Evolutionary conservation across 2,329 filamentous ascomycete genomes (phyloP).

Genomic region (Sporothrix inflata): DNA sequence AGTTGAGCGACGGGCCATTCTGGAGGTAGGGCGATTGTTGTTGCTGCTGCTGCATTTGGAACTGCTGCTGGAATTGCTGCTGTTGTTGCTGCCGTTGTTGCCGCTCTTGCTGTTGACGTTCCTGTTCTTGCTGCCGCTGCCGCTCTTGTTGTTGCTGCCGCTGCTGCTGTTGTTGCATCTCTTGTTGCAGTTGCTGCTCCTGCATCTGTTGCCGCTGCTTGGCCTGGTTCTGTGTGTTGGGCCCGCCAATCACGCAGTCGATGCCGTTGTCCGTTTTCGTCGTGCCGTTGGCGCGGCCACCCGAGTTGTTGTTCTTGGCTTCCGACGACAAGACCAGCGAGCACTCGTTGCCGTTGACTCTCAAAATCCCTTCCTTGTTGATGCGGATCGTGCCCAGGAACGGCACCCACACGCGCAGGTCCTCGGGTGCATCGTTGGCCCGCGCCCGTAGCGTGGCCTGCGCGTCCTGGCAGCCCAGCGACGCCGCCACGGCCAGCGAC

Average conservation of each 20-base stretch:
- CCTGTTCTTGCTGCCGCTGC: not conserved
- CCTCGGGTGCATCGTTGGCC: not conserved
- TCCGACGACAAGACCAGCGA: not conserved
- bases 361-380: conserved; percentile 28
- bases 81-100: not conserved
- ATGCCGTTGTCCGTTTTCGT: not conserved
- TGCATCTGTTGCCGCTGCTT: not conserved
- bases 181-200: not conserved
- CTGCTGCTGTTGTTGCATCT: not conserved
- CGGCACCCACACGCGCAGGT: conserved; percentile 46
- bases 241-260: not conserved
- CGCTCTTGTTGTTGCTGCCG: not conserved
- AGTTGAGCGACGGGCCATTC: not conserved
- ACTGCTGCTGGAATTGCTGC: not conserved
- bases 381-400: conserved; percentile 48
- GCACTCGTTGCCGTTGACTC: conserved; percentile 16
- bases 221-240: not conserved
- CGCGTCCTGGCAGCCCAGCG: conserved; percentile 7
- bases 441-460: not conserved
- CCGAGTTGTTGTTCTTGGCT: not conserved
- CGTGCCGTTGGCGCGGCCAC: not conserved
- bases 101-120: not conserved
- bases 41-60: conserved; percentile 1
- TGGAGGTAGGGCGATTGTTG: not conserved
- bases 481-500: not conserved